Conservation (phyloP, 129 eudicot species). For the Tagetes patula region DNA sequence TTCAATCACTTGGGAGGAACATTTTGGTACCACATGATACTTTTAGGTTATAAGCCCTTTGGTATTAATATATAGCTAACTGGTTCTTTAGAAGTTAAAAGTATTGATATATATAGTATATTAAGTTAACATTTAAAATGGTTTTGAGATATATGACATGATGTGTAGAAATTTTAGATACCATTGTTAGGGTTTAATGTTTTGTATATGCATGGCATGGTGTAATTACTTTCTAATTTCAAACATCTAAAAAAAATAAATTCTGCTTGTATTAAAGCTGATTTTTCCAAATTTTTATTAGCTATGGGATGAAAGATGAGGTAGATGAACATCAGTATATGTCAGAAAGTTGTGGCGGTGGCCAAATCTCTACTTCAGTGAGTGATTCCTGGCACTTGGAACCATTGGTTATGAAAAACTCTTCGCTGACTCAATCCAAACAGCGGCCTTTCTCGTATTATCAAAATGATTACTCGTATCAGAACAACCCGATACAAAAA, state of each 20-base stretch:
- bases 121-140: too few relatives aligned
- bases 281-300: not conserved
- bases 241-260: not conserved
- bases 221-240: not conserved
- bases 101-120: not conserved
- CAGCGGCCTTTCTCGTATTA: slow-evolving; percentile 34
- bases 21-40: too few relatives aligned
- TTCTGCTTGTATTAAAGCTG: not conserved
- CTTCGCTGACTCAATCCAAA: slow-evolving; percentile 31
- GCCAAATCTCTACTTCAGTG: slow-evolving; percentile 34
- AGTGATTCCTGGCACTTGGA: slow-evolving; percentile 60
- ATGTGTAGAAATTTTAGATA: not conserved
- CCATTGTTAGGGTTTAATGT: too few relatives aligned
- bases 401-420: slow-evolving; percentile 49
- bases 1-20: too few relatives aligned
- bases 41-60: too few relatives aligned
- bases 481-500: slow-evolving; percentile 26
- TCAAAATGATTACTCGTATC: slow-evolving; percentile 50
- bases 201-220: not conserved
- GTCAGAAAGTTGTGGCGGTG: slow-evolving; percentile 45
- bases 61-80: not conserved
- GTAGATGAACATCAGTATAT: slow-evolving; percentile 55
- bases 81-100: not conserved
- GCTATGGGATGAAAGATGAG: slow-evolving; percentile 59
- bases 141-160: not conserved